Evolutionary conservation across 805 yeast genomes (phyloP), one percentile per base, ranked within the genome.

Genomic region (Yamadazyma insecticola): DNA sequence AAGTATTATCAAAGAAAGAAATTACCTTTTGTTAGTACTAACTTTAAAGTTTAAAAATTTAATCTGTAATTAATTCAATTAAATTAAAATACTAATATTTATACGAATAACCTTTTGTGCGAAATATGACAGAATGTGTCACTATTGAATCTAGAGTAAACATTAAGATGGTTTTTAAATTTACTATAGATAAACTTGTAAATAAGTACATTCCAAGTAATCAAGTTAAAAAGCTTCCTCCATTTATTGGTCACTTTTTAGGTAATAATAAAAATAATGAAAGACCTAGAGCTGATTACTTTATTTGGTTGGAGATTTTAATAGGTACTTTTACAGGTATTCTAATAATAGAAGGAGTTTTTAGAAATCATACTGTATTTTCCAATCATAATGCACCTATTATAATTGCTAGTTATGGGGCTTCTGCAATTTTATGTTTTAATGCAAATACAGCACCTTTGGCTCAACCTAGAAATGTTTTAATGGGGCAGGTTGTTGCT

Each of bases 381-480:
- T 44, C 53, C 3, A 28, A 39, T 13, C 66, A 62, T 36, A 57
- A 65, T 45, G 68, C 73, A 0, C 78, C 78, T 3, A 45, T 61
- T 8, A 60, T 74, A n/a, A 55, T 74, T 23, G 79, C 78, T 3
- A 57, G 70, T 40, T 74, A 74, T 41, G 86, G 80, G 0, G 87
- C 87, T 0, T 59, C 78, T 2, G 81, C 83, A 1, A 70, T 79
- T 21, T 55, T 79, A 9, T 55, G 74, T 24, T 79, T 71, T 52
- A 78, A 78, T 45, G 70, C 74, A 2, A 54, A 60, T n/a, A 64
- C 50, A 13, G 70, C 72, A 0, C 85, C 86, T 1, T 53, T 79
- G 27, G 74, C 83, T 1, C 86, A 79, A 54, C 86, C 87, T 0
- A 51, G 85, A 28, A 75, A 72, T 46, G 55, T 78, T 2, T 29